A percentile compares a stretch with the other conserved stretches of the same genome.
These are phyloP conservation scores for Flammula alnicola DNA, from an alignment of 1,284 basidiomycete species.

Conservation along the genomic window DNA sequence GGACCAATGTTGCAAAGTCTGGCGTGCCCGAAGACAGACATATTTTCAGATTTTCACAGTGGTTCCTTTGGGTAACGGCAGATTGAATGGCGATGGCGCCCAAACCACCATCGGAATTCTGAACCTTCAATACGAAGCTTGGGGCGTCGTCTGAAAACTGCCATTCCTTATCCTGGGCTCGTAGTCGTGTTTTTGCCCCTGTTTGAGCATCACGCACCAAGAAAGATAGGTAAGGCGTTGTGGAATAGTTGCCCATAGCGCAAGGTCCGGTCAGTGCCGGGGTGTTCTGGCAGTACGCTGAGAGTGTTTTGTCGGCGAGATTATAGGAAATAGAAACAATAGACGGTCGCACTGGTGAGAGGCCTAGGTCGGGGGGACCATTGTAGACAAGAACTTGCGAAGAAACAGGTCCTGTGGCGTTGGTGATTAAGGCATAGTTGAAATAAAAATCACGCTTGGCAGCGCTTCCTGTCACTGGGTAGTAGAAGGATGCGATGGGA, in stretches of 20 bases:
- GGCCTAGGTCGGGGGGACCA: neutral
- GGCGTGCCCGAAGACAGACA: conserved; percentile 8
- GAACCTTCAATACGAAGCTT: conserved; percentile 15
- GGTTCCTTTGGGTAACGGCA: conserved; percentile 13
- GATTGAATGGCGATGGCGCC: conserved; percentile 11
- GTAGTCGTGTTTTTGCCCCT: conserved; percentile 5
- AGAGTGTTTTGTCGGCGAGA: neutral
- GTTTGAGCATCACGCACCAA: conserved; percentile 6
- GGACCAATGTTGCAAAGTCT: conserved; percentile 11
- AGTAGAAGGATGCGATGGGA: conserved; percentile 13
- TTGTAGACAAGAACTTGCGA: neutral
- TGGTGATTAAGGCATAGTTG: neutral
- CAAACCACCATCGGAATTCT: neutral
- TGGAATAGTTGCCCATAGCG: conserved; percentile 1
- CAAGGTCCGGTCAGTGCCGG: neutral
- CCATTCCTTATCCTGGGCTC: conserved; percentile 17
- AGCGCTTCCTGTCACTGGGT: neutral
- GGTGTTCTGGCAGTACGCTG: neutral
- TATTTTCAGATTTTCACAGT: conserved; percentile 17
- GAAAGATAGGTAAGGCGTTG: conserved; percentile 10
- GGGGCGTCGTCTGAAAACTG: conserved; percentile 19
- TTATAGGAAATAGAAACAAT: neutral
- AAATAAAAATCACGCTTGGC: neutral
- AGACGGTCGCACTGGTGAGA: neutral
- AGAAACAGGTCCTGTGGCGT: neutral